Evolutionary conservation across 768 basidiomycete species (phyloP).

Genomic region (Lactarius sanguifluus): DNA sequence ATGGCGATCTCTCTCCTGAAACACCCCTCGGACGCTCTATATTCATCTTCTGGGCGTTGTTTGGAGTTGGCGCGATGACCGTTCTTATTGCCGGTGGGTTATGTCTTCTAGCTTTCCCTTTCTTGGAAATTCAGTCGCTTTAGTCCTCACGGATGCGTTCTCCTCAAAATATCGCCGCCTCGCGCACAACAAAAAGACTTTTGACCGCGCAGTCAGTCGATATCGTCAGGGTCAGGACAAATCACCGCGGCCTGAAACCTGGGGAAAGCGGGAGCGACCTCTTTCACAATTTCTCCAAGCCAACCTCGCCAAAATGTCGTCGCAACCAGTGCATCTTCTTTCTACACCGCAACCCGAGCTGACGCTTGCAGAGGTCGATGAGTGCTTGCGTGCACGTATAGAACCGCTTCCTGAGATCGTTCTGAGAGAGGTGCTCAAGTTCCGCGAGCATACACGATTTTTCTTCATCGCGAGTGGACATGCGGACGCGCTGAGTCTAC

Average conservation of each 20-base stretch:
- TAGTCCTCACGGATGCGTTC: constrained; percentile 67
- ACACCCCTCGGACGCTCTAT: constrained; percentile 72
- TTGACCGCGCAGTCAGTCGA: constrained; percentile 28
- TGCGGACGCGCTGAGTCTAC: constrained; percentile 20
- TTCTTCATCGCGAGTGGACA: constrained; percentile 32
- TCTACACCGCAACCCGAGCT: not conserved
- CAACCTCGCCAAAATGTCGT: constrained; percentile 14
- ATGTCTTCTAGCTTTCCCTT: constrained; percentile 28
- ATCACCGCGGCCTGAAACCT: not conserved
- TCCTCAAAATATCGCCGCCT: constrained; percentile 50
- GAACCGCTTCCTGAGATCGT: constrained; percentile 44
- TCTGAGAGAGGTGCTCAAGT: constrained; percentile 39
- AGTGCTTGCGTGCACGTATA: constrained; percentile 35
- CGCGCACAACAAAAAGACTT: constrained; percentile 17
- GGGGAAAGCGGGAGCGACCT: not conserved
- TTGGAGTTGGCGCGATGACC: constrained; percentile 76
- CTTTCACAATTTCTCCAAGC: constrained; percentile 13
- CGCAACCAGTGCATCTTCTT: not conserved
- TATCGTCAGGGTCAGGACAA: constrained; percentile 22
- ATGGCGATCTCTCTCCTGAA: constrained; percentile 61
- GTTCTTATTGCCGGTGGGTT: constrained; percentile 63
- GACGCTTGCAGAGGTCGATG: constrained; percentile 21
- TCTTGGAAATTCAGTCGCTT: not conserved
- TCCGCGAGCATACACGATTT: constrained; percentile 45
- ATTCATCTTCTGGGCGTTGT: constrained; percentile 75